Percentiles rank a stretch among this genome's conserved stretches.
Conservation (phyloP, 2,329 filamentous ascomycete genomes). For the Botrytis galanthina region DNA sequence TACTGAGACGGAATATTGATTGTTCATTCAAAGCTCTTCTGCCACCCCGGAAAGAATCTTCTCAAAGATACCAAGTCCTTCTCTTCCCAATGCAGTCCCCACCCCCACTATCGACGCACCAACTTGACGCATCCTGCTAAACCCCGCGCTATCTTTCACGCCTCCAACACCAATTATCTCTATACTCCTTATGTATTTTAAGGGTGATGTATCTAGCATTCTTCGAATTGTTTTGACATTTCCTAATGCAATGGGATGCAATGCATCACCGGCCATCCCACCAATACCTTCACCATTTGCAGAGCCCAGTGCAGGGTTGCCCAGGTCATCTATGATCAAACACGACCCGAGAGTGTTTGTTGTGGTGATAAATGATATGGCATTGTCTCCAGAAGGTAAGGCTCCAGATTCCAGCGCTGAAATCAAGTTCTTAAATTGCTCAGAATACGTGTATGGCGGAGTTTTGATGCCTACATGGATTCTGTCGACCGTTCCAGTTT, state of each 20-base stretch:
- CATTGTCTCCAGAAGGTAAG: constrained; percentile 37
- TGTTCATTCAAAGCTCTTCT: neutral
- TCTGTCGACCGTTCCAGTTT: neutral
- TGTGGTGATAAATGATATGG: constrained; percentile 67
- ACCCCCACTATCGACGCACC: constrained; percentile 67
- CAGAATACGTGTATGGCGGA: constrained; percentile 71
- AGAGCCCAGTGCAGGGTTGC: constrained; percentile 47
- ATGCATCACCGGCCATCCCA: constrained; percentile 67
- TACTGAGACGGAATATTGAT: neutral
- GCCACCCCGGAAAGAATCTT: constrained; percentile 46
- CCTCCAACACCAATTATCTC: constrained; percentile 71
- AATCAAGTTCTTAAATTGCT: constrained; percentile 60
- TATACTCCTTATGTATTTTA: constrained; percentile 51
- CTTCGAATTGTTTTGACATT: constrained; percentile 68
- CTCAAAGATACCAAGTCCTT: constrained; percentile 61
- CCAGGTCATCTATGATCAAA: constrained; percentile 50
- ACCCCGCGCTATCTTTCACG: constrained; percentile 62
- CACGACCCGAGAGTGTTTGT: constrained; percentile 73
- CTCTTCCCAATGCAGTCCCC: constrained; percentile 65
- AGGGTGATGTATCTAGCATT: constrained; percentile 50
- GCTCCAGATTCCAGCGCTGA: constrained; percentile 44
- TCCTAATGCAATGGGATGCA: constrained; percentile 72
- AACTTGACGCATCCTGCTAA: constrained; percentile 61
- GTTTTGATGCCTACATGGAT: constrained; percentile 63
- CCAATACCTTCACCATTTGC: constrained; percentile 59